phyloP scores from a whole-genome alignment of 345 rosid species.

The Eucalyptus regnans region DNA sequence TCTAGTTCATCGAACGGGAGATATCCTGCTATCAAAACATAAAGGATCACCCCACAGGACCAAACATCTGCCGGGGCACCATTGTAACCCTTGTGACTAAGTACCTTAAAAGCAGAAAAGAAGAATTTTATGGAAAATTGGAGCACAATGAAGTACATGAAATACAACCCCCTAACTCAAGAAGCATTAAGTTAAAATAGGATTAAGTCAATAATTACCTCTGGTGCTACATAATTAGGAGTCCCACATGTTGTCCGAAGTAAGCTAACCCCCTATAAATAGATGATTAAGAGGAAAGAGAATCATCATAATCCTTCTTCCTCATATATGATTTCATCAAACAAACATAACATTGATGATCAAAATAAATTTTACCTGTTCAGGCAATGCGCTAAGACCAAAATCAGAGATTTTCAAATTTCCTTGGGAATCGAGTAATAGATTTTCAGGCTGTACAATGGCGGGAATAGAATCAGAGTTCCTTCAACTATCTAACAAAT shows the following conservation, averaged over 20 bases:
- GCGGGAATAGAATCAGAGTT: constrained; percentile 2
- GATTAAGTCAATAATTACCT: constrained; percentile 30
- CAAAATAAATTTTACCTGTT: constrained; percentile 35
- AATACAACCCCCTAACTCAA: neutral
- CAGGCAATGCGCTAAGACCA: constrained; percentile 90
- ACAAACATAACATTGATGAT: neutral
- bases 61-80: constrained; percentile 96
- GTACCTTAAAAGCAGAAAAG: constrained; percentile 44
- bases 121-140: neutral
- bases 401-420: constrained; percentile 92
- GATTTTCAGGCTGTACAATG: constrained; percentile 78
- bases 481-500: neutral
- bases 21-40: constrained; percentile 93
- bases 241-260: constrained; percentile 95
- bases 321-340: neutral
- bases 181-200: neutral
- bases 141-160: neutral
- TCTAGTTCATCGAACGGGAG: constrained; percentile 98
- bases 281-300: neutral
- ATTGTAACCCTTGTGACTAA: constrained; percentile 90
- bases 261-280: constrained; percentile 61
- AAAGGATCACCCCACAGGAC: constrained; percentile 96
- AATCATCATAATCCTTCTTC: neutral
- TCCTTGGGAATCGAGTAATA: constrained; percentile 84
- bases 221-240: constrained; percentile 97